These are phyloP conservation scores for Geotrichum restrictum DNA, from an alignment of 1,139 yeast species.

Conservation along the genomic window DNA sequence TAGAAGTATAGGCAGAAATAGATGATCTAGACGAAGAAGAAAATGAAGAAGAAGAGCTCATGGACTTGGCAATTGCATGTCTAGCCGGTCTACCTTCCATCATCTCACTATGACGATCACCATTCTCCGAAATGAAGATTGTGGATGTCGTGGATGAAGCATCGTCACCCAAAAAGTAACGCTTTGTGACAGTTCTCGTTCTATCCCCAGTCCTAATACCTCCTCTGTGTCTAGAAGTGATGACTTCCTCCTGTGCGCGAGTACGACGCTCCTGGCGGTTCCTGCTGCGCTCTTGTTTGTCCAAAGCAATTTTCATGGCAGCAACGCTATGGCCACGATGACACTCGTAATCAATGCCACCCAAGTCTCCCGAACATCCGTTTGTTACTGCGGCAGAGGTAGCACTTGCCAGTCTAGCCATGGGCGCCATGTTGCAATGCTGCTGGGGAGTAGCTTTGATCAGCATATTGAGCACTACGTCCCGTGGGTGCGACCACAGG, in stretches of 20 bases:
- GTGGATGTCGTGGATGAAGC: not conserved
- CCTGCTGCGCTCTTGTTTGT: too few relatives aligned
- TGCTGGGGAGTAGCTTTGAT: not conserved
- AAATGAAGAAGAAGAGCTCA: too few relatives aligned
- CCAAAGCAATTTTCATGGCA: not conserved
- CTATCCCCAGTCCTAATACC: not conserved
- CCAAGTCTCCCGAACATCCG: not conserved
- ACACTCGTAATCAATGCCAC: constrained; percentile 9
- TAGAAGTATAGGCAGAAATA: too few relatives aligned
- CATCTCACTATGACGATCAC: too few relatives aligned
- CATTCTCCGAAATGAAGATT: not conserved
- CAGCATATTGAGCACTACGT: constrained; percentile 2
- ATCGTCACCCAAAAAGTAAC: too few relatives aligned
- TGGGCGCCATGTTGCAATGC: not conserved
- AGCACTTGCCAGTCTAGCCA: constrained; percentile 3
- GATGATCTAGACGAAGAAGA: too few relatives aligned
- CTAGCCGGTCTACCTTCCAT: too few relatives aligned
- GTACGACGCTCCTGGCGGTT: too few relatives aligned
- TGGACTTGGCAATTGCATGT: too few relatives aligned
- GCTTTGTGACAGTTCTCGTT: too few relatives aligned
- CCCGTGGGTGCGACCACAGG: constrained; percentile 14
- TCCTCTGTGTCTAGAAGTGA: too few relatives aligned
- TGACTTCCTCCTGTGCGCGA: too few relatives aligned
- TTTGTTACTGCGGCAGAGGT: not conserved
- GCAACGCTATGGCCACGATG: constrained; percentile 3